Evolutionary conservation across 169 alveolate genomes (phyloP), one percentile per base, ranked within the genome.

Genomic region (Plasmodium reichenowi): DNA sequence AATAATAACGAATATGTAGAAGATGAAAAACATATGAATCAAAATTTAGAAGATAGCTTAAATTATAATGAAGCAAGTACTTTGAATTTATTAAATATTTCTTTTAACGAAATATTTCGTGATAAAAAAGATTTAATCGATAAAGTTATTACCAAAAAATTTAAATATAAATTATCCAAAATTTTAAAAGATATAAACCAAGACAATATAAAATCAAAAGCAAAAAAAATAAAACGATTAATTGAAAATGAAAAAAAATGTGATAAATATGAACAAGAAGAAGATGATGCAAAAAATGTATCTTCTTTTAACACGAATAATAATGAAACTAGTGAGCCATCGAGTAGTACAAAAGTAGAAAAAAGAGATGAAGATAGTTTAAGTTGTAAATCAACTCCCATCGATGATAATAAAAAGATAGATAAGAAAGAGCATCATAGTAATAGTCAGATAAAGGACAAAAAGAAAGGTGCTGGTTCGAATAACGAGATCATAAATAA

Each of bases 41-140:
- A 64, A 13, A 86, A 86, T 86, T 48, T 86, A 60, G 92, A 86
- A 47, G 87, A 86, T 43, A 86, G 87, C 43, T 56, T 86, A 60
- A 86, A 86, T 54, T 86, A 86, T 86, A 86, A 72, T 86, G 92
- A 86, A 70, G 87, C 92, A 20, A 86, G 52, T 52, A 86, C 92
- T 0, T 22, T 70, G 47, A 71, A 86, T 66, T 72, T 86, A 66
- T 64, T 86, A 86, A 71, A 72, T 10, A 71, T 86, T 60, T 86
- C 87, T 13, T 86, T 86, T 86, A 86, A 86, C 43, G 92, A 86
- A 43, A 71, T 86, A 17, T 86, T 32, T 47, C 20, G 47, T 15
- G 59, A 62, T 86, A 86, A 86, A 60, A 72, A 86, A 60, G 12
- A 52, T 32, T 32, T 86, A 66, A 86, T 86, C 43, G 87, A 86